Evolutionary conservation across 129 eudicot genomes (phyloP).

Genomic region (Pulicaria dysenterica): DNA sequence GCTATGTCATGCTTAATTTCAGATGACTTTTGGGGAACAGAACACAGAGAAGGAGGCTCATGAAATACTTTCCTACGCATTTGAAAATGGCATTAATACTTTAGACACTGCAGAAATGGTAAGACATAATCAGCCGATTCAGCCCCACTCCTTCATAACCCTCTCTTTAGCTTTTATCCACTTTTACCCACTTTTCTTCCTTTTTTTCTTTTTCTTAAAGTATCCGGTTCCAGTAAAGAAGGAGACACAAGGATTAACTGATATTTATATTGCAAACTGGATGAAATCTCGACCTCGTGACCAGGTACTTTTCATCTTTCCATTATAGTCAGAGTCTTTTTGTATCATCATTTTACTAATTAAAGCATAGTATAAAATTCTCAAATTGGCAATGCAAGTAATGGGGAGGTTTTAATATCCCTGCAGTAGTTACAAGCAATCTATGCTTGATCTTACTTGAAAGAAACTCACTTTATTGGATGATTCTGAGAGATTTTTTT

Average conservation of each 20-base stretch:
- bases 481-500: neutral
- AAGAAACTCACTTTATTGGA: slow-evolving; percentile 9
- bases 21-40: slow-evolving; percentile 99
- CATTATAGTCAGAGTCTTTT: neutral
- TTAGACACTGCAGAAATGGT: slow-evolving; percentile 89
- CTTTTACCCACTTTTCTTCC: slow-evolving; percentile 1
- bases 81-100: slow-evolving; percentile 78
- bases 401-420: slow-evolving; percentile 9
- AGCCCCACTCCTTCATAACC: neutral
- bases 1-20: slow-evolving; percentile 21
- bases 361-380: neutral
- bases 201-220: slow-evolving; percentile 30
- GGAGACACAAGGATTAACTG: slow-evolving; percentile 95
- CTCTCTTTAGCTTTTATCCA: slow-evolving; percentile 8
- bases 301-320: slow-evolving; percentile 50
- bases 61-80: slow-evolving; percentile 73
- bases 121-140: slow-evolving; percentile 37
- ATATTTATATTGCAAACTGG: slow-evolving; percentile 81
- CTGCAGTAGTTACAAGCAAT: neutral
- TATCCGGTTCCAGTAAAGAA: slow-evolving; percentile 81
- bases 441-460: slow-evolving; percentile 2
- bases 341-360: slow-evolving; percentile 7
- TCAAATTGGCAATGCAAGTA: neutral
- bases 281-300: slow-evolving; percentile 89
- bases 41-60: slow-evolving; percentile 98